Percentiles rank a stretch among this genome's conserved stretches.
Conservation (phyloP, 1,139 yeast species). For the Debaryomyces sp. region DNA sequence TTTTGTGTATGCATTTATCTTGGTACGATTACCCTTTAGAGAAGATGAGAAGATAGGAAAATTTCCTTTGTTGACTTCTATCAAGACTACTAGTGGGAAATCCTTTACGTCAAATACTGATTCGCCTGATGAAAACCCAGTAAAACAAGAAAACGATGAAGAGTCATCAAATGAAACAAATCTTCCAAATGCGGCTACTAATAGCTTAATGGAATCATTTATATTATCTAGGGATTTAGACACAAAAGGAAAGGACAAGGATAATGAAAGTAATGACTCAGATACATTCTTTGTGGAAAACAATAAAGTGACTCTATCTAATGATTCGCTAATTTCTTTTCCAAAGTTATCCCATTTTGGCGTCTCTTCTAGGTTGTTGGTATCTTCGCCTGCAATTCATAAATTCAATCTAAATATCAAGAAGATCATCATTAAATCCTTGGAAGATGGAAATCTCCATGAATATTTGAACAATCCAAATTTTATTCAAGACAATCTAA, state of each 20-base stretch:
- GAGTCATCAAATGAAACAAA: conserved; percentile 9
- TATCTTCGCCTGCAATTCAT: conserved; percentile 35
- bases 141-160: conserved; percentile 11
- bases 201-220: conserved; percentile 31
- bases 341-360: neutral
- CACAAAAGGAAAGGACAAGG: conserved; percentile 3
- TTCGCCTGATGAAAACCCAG: conserved; percentile 8
- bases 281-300: conserved; percentile 13
- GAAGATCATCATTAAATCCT: conserved; percentile 29
- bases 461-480: conserved; percentile 26
- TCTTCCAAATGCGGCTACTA: conserved; percentile 10
- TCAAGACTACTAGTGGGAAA: conserved; percentile 30
- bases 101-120: conserved; percentile 2
- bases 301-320: conserved; percentile 14
- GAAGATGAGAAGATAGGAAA: conserved; percentile 74
- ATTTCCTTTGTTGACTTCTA: conserved; percentile 53
- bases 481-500: conserved; percentile 31
- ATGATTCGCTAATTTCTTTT: conserved; percentile 3
- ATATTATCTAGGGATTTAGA: conserved; percentile 28
- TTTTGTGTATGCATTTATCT: conserved; percentile 32
- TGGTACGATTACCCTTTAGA: conserved; percentile 65
- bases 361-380: conserved; percentile 17
- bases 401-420: conserved; percentile 30
- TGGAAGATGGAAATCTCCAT: conserved; percentile 22
- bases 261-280: neutral